A percentile compares a stretch with the other conserved stretches of the same genome.
Conservation (phyloP, 202 grass and related monocot genomes). For the Zoysia matrella region DNA sequence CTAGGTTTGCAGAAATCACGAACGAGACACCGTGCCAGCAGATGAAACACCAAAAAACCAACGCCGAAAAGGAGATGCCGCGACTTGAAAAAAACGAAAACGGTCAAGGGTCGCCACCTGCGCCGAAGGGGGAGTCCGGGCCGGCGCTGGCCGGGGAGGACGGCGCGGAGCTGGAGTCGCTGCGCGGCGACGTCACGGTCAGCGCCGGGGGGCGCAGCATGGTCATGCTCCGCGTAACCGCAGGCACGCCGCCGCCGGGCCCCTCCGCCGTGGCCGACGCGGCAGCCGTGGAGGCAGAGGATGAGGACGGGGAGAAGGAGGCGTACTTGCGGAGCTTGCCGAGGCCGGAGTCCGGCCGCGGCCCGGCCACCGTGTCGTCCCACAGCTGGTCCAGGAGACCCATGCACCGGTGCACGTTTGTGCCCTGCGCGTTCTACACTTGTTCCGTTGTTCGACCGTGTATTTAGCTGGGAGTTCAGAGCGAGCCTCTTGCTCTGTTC, state of each 20-base stretch:
- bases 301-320: slow-evolving; percentile 58
- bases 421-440: slow-evolving; percentile 23
- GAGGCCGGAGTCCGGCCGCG: too few relatives aligned
- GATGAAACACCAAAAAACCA: background rate
- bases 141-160: slow-evolving; percentile 64
- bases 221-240: slow-evolving; percentile 68
- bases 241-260: slow-evolving; percentile 3
- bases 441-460: background rate
- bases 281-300: slow-evolving; percentile 4
- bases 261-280: background rate
- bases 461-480: background rate
- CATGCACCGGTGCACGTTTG: slow-evolving; percentile 31
- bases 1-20: background rate
- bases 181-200: slow-evolving; percentile 46
- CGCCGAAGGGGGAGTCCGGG: slow-evolving; percentile 62
- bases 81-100: background rate
- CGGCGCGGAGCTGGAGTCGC: slow-evolving; percentile 55
- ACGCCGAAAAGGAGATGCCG: background rate
- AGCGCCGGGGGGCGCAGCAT: slow-evolving; percentile 56
- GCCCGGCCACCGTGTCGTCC: background rate
- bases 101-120: slow-evolving; percentile 39
- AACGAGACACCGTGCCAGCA: background rate
- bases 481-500: background rate
- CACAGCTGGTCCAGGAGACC: slow-evolving; percentile 86
- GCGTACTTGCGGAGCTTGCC: slow-evolving; percentile 45